These are phyloP conservation scores for Sugiyamaella sp. DNA, from an alignment of 1,139 yeast genomes.

Conservation along the genomic window DNA sequence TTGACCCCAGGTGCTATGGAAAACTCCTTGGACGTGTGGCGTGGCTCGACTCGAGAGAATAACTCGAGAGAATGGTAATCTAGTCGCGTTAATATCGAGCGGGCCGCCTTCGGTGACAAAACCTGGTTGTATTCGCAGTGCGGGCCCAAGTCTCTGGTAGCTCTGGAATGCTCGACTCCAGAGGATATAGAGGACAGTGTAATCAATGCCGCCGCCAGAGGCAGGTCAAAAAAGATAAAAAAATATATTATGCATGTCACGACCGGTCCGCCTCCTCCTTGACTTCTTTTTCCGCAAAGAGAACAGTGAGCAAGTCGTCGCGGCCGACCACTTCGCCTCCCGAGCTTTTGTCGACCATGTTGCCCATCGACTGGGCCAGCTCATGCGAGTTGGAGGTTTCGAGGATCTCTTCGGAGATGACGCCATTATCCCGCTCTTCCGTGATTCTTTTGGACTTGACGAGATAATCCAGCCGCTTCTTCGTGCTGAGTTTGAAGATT, in stretches of 20 bases:
- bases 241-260: neutral
- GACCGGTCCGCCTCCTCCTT: slow-evolving; percentile 10
- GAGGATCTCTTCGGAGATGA: slow-evolving; percentile 27
- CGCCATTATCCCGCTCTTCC: slow-evolving; percentile 17
- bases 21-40: no score
- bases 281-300: slow-evolving; percentile 20
- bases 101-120: no score
- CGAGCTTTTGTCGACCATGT: slow-evolving; percentile 44
- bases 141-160: no score
- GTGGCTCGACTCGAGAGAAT: no score
- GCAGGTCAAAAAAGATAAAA: neutral
- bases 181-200: no score
- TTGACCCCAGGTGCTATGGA: no score
- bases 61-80: no score
- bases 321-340: slow-evolving; percentile 38
- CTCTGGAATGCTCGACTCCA: no score
- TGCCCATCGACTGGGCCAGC: slow-evolving; percentile 45
- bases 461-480: slow-evolving; percentile 35
- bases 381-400: slow-evolving; percentile 44
- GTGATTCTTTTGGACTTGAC: slow-evolving; percentile 20
- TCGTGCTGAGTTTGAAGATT: slow-evolving; percentile 52
- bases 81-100: no score
- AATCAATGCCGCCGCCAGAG: neutral
- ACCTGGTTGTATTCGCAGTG: no score
- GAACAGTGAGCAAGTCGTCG: slow-evolving; percentile 31